Evolutionary conservation across 805 yeast species (phyloP), one percentile per base, ranked within the genome.

Genomic region (Yamadazyma ubonensis): DNA sequence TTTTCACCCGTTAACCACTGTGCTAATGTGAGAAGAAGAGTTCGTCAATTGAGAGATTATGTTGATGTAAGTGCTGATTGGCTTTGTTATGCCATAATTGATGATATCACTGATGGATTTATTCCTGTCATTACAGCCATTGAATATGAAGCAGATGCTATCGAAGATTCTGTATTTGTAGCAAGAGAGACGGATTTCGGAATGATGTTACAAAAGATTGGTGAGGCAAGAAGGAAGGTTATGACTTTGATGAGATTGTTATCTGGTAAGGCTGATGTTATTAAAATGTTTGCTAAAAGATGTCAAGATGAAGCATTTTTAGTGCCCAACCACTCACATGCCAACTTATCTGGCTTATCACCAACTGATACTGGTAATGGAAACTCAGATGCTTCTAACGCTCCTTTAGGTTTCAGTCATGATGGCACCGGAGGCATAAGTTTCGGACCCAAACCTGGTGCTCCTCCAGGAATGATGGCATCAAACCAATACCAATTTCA

Each of bases 221-320:
- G 96, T 43, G 90, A 87, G 58, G 79, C 95, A 8, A 78, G 98
- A 61, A 76, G 91, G 48, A 86, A 84, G 56, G 95, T 90, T 23
- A 91, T 91, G 97, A 83, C 95, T 1, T 64, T 91, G 55, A 81
- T 90, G 86, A 76, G 98, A 54, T 68, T 91, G 47, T 71, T 91
- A 36, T 81, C 91, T 29, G 96, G 96, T 48, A 91, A 91, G 59
- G 97, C 97, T 0, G 98, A 91, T 60, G 98, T 91, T 39, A 86
- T 91, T 54, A 85, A 86, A 52, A 90, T 89, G 95, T 88, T 91
- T 69, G 93, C 96, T 27, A 91, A 91, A 60, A 75, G 98, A 53
- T 89, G 96, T 62, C 90, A 84, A 54, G 97, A 89, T 63, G 81
- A 77, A 44, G 48, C 38, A 14, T 36, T 20, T 14, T 28, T 40